Evolutionary conservation across 768 basidiomycete genomes (phyloP), one percentile per base, ranked within the genome.

Genomic region (Trametes villosa): DNA sequence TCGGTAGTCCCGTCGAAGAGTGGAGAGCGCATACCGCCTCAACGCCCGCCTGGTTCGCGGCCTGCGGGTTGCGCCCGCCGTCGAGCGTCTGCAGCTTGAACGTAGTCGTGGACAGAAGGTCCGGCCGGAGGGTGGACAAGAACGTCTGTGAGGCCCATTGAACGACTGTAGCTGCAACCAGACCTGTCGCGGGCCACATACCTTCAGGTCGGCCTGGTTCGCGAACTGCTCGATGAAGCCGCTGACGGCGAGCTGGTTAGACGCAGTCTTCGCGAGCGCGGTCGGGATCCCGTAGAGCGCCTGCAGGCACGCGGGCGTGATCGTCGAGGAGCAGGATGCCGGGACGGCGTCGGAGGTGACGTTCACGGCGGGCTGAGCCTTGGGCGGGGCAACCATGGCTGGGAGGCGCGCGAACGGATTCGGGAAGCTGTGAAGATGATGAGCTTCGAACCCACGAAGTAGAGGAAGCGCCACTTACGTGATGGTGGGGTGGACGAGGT

Each of bases 391-490:
- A n/a, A n/a, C n/a, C n/a, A n/a, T n/a, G n/a, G n/a, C n/a, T n/a
- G n/a, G n/a, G n/a, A n/a, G n/a, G n/a, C 40, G 26, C 20, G 17
- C 29, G 46, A 56, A 62, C 5, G 69, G 59, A 26, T 63, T 61
- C 24, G 58, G 57, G 75, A 45, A 85, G 79, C 69, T 85, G 78
- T 20, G n/a, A n/a, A n/a, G n/a, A n/a, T n/a, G n/a, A n/a, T n/a
- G n/a, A n/a, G n/a, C n/a, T n/a, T n/a, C n/a, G n/a, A n/a, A n/a
- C n/a, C n/a, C n/a, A n/a, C n/a, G n/a, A n/a, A n/a, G n/a, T n/a
- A n/a, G n/a, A n/a, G n/a, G n/a, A n/a, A n/a, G n/a, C n/a, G n/a
- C n/a, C n/a, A 51, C 69, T 26, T 65, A 72, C 66, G 69, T 60
- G 17, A 65, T 66, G 5, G 68, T 74, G 13, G 74, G 74, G 60